Evolutionary conservation across 768 basidiomycete species (phyloP).

Genomic region (Auricularia auricula-judae): DNA sequence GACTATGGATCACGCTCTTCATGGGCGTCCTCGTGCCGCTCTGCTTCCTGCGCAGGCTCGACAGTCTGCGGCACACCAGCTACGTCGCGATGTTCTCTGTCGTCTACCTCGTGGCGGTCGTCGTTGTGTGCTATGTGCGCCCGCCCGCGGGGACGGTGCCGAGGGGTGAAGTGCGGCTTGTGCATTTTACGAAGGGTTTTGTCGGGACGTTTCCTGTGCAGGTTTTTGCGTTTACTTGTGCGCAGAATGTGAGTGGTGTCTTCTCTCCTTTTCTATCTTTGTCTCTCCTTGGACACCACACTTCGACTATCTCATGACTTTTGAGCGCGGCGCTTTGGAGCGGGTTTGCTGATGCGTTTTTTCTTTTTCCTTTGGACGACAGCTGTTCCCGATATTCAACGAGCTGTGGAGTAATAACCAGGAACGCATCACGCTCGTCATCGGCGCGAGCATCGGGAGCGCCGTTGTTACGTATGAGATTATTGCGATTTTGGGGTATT

Average conservation of each 20-base stretch:
- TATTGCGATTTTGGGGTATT: slow-evolving; percentile 80
- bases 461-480: slow-evolving; percentile 80
- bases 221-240: slow-evolving; percentile 86
- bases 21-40: slow-evolving; percentile 73
- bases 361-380: background rate
- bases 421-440: slow-evolving; percentile 73
- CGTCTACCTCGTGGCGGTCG: slow-evolving; percentile 69
- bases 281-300: too few species aligned
- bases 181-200: slow-evolving; percentile 69
- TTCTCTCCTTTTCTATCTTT: background rate
- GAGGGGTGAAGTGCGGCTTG: slow-evolving; percentile 55
- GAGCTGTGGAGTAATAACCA: slow-evolving; percentile 79
- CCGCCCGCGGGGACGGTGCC: slow-evolving; percentile 54
- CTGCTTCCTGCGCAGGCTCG: slow-evolving; percentile 69
- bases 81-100: slow-evolving; percentile 88
- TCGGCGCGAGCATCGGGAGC: slow-evolving; percentile 76
- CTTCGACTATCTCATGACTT: too few species aligned
- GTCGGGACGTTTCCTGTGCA: slow-evolving; percentile 86
- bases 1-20: slow-evolving; percentile 72
- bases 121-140: slow-evolving; percentile 68
- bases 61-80: slow-evolving; percentile 83
- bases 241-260: slow-evolving; percentile 64
- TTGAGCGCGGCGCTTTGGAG: too few species aligned
- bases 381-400: slow-evolving; percentile 93
- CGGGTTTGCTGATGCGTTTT: too few species aligned